Base-by-base conservation (phyloP, 2,329 filamentous ascomycete genomes). In the Sarocladiaceae sp. region DNA sequence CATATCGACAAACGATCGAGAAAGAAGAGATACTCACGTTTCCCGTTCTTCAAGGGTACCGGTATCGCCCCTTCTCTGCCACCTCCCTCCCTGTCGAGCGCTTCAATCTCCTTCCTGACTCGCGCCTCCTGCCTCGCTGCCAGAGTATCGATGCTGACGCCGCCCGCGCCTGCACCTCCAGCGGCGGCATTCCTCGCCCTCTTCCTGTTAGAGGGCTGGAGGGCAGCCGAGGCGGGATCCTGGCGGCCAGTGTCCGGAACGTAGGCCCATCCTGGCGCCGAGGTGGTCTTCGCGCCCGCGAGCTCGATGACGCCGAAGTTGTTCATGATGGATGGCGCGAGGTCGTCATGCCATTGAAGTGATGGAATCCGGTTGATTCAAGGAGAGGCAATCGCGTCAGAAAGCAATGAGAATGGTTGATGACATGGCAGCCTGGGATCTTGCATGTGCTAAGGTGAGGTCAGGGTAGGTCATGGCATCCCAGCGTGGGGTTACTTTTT, bases 231-330 rank as follows among this genome's bases (percentile, higher is more conserved):
- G 52, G 75, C 73, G 9, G 76, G 73, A 45, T 78, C 73, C 45
- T 76, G 73, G 33, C 62, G 75, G n/a, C n/a, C n/a, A 59, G 77
- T 82, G 58, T 95, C 88, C 23, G 89, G 82, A 1, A 96, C 87
- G 61, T 95, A 95, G 11, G 88, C 88, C 85, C 89, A 97, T 57
- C 91, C 91, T 1, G 91, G 89, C 1, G 88, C 85, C 34, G 76
- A 71, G 34, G 79, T 78, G 13, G 80, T 81, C 49, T 80, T 80
- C 21, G 80, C 70, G 57, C 79, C 81, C 27, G 88, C 85, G 46
- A 96, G 71, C 54, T 95, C 84, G 64, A 94, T 82, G 55, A 97
- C 88, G 55, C 86, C 84, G 53, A 84, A 83, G 56, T 82, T 80
- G 58, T 80, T 76, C 74, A 80, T 82, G 37, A 44, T 60, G 48